Base-by-base conservation (phyloP, 2,329 filamentous ascomycete species). In the Aspergillus proliferans region DNA sequence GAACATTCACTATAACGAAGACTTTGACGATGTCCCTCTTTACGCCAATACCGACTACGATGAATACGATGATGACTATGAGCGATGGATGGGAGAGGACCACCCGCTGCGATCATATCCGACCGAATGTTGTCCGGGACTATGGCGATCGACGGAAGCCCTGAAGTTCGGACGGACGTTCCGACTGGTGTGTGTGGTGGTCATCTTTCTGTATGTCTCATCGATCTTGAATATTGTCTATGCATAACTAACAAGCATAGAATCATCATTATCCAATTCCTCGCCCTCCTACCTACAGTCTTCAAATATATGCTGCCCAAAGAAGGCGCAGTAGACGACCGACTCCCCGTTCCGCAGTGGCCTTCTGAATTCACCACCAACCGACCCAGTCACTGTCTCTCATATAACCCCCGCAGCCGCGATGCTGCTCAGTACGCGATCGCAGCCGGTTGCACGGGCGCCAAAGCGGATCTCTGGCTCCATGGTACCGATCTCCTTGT, bases 91-190 rank as follows among this genome's bases (percentile, higher is more conserved):
- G 15, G 49, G 67, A 1, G 63, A 68, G 14, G 65, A 68, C 22
- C 65, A 69, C 47, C 65, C 65, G 6, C 59, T 67, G 7, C 65
- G 66, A 15, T 62, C 61, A 1, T 52, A 64, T 54, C 65, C 65
- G 21, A 59, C 58, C 3, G 54, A 59, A 18, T 67, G 63, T 49
- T 57, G 60, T 45, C 65, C 66, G 2, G 61, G 59, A 2, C 18
- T 66, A 40, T 48, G 48, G 38, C 15, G 38, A 19, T 40, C 19
- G 15, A 4, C 8, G 18, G 38, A 21, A 8, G 34, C n/a, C 18
- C n/a, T 38, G 8, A 38, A 38, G 58, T 55, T 52, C 30, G 61
- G 62, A 33, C 48, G 44, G 14, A 36, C 61, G 0, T 47, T 63
- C 6, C 57, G 59, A 4, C 43, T 58, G 10, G 51, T 53, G 21